Base-by-base conservation (phyloP, 2,329 filamentous ascomycete genomes). In the Botrytis porri region DNA sequence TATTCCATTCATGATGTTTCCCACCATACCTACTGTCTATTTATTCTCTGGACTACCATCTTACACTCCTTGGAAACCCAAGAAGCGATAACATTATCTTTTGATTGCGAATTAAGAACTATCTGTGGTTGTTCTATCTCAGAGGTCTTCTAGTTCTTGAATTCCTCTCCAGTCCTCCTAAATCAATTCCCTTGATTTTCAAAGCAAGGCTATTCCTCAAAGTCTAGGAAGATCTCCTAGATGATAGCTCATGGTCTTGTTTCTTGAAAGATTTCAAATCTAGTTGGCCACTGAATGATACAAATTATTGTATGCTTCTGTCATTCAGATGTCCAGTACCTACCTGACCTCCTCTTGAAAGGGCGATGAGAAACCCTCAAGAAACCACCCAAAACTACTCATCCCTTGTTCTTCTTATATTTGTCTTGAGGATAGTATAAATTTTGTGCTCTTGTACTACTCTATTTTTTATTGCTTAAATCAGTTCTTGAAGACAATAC, bases 221-320 rank as follows among this genome's bases (percentile, higher is more conserved):
- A 12, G 1, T 51, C 22, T 51, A n/a, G 1, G 6, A n/a, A 25
- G 4, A 2, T 14, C 0, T 25, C 2, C 4, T n/a, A n/a, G 25
- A n/a, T 0, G 22, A n/a, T 0, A 25, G 9, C 22, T 10, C 5
- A 7, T 7, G 2, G 4, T 18, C 32, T 20, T 39, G 25, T 66
- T n/a, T 37, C 3, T 20, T 20, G 25, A 37, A 51, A 16, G 22
- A 37, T 35, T 20, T 29, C 25, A 12, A 20, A n/a, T 8, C 4
- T 25, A n/a, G 63, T 4, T 66, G 3, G 37, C 7, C 10, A 3
- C 35, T 39, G 22, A 37, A 39, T 39, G 12, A 4, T 9, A 16
- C 12, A 2, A 37, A 37, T 1, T 9, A n/a, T 25, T 37, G 22
- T 37, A 4, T 35, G 7, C 51, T 37, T 65, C 43, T n/a, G 32